Evolutionary conservation across 2,329 filamentous ascomycete genomes (phyloP).

Genomic region (Kalmusia sp.): DNA sequence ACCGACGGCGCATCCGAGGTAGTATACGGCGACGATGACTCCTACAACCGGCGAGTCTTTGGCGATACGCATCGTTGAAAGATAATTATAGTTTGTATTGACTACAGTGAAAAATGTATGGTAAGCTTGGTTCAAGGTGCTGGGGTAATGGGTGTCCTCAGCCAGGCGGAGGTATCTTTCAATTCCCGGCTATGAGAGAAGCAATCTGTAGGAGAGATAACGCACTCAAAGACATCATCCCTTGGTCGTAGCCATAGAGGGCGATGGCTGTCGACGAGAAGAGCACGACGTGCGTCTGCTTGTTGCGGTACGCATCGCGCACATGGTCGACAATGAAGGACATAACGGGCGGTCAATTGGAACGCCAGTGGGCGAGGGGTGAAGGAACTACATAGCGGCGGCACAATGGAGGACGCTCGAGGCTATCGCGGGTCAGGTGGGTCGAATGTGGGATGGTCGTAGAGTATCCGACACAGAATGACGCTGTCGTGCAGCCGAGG

Average conservation of each 20-base stretch:
- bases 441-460: conserved; percentile 5
- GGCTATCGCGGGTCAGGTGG: conserved; percentile 14
- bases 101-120: conserved; percentile 56
- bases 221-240: conserved; percentile 53
- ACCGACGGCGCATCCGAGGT: conserved; percentile 66
- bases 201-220: too few relatives aligned
- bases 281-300: conserved; percentile 58
- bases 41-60: conserved; percentile 62
- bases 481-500: conserved; percentile 12
- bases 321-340: conserved; percentile 22
- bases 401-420: not conserved
- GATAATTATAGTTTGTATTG: conserved; percentile 63
- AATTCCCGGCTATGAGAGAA: too few relatives aligned
- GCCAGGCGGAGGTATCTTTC: too few relatives aligned
- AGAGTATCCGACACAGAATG: conserved; percentile 3
- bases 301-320: conserved; percentile 38
- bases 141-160: too few relatives aligned
- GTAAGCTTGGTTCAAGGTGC: too few relatives aligned
- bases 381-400: conserved; percentile 5
- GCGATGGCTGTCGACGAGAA: conserved; percentile 63
- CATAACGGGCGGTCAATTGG: conserved; percentile 19
- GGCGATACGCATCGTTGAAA: conserved; percentile 63
- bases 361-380: not conserved
- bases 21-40: conserved; percentile 67
- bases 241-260: conserved; percentile 59